These are phyloP conservation scores for Favolaschia claudopus DNA, from an alignment of 768 basidiomycete species.

Conservation along the genomic window DNA sequence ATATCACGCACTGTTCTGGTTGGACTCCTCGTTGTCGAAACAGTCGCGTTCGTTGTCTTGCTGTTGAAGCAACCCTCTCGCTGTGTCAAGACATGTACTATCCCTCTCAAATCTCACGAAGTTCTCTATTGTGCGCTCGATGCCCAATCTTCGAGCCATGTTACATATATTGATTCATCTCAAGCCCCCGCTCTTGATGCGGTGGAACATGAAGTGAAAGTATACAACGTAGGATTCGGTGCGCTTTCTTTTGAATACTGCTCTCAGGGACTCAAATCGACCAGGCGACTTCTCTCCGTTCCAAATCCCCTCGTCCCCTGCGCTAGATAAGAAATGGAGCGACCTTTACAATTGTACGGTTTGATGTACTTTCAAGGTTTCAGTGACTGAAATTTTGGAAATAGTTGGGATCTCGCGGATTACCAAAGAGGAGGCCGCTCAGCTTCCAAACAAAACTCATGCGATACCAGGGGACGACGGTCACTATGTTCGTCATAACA, in stretches of 20 bases:
- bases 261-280: background rate
- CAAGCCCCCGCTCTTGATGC: conserved; percentile 18
- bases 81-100: background rate
- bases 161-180: background rate
- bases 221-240: conserved; percentile 11
- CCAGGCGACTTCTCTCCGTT: conserved; percentile 17
- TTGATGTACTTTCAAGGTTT: background rate
- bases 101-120: background rate
- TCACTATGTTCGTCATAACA: too few species aligned
- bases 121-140: conserved; percentile 9
- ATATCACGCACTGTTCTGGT: background rate
- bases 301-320: conserved; percentile 11
- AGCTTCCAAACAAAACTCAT: conserved; percentile 2
- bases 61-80: background rate
- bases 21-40: conserved; percentile 5
- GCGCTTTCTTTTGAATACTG: background rate
- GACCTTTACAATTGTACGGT: conserved; percentile 22
- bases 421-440: conserved; percentile 4
- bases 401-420: conserved; percentile 15
- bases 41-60: conserved; percentile 3
- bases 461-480: conserved; percentile 1
- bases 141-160: too few species aligned
- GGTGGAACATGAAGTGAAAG: conserved; percentile 12
- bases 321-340: conserved; percentile 13
- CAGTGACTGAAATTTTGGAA: background rate